These are phyloP conservation scores for Camelina hispida DNA, from an alignment of 345 rosid genomes.

Conservation along the genomic window DNA sequence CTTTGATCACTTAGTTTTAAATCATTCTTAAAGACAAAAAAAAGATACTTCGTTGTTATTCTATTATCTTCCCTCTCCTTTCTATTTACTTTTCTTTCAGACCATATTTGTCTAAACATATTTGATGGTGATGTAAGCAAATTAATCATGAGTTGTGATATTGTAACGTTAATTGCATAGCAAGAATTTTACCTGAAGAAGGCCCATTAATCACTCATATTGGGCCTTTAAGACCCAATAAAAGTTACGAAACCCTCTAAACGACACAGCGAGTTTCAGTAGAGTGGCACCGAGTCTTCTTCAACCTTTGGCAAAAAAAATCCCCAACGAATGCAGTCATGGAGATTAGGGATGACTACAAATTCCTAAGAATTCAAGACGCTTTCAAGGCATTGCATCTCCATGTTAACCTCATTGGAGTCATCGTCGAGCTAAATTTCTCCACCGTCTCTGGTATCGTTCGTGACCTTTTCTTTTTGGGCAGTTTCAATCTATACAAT, in stretches of 20 bases:
- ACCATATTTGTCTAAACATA: not conserved
- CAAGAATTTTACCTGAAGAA: too few species aligned
- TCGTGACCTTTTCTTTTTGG: not conserved
- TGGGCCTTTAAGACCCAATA: conserved; percentile 25
- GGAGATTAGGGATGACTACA: conserved; percentile 44
- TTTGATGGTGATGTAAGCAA: conserved; percentile 16
- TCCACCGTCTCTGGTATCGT: conserved; percentile 20
- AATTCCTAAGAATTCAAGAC: conserved; percentile 35
- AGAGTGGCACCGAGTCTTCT: conserved; percentile 21
- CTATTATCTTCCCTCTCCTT: not conserved
- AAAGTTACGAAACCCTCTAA: not conserved
- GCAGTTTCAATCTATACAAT: not conserved
- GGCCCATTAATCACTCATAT: not conserved
- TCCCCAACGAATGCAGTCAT: conserved; percentile 23
- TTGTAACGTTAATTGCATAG: too few species aligned
- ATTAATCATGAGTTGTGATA: not conserved
- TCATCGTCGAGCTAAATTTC: conserved; percentile 38
- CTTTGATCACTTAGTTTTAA: conserved; percentile 21
- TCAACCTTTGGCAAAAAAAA: not conserved
- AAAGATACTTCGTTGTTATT: not conserved
- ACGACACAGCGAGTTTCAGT: not conserved
- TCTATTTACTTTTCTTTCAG: conserved; percentile 5
- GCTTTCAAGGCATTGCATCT: conserved; percentile 37
- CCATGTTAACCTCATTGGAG: conserved; percentile 42
- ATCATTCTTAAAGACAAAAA: conserved; percentile 1